Conservation (phyloP, 495 filamentous ascomycete genomes). For the Penicillium coprophilum region DNA sequence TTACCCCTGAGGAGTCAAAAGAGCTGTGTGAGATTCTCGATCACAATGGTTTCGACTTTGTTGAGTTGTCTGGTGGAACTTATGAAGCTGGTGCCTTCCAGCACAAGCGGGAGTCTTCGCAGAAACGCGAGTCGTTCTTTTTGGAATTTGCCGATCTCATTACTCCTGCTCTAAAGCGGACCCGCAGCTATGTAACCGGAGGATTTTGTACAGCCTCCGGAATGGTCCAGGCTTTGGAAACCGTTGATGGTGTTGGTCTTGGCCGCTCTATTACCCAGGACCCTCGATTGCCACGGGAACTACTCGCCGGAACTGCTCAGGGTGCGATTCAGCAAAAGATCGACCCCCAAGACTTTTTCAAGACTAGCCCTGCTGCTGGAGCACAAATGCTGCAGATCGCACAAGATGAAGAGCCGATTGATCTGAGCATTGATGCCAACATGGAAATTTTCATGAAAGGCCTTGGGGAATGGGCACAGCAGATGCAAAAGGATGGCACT, state of each 20-base stretch:
- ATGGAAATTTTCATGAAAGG: constrained; percentile 5
- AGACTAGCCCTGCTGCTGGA: constrained; percentile 43
- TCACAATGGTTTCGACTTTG: constrained; percentile 56
- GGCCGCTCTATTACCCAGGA: constrained; percentile 56
- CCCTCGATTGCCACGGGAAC: constrained; percentile 45
- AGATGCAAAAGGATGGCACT: background rate
- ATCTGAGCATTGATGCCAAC: constrained; percentile 16
- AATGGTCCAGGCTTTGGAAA: constrained; percentile 60
- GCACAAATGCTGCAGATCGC: constrained; percentile 19
- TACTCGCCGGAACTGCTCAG: constrained; percentile 46
- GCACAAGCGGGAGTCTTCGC: constrained; percentile 54
- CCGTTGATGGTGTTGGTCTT: constrained; percentile 57
- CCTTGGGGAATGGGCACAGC: constrained; percentile 6
- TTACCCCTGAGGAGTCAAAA: constrained; percentile 55
- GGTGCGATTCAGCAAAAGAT: constrained; percentile 47
- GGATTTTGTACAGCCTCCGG: constrained; percentile 59
- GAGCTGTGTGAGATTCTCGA: constrained; percentile 57
- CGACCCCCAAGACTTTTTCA: constrained; percentile 47
- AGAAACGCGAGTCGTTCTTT: constrained; percentile 63
- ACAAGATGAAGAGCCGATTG: constrained; percentile 15
- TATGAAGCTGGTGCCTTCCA: constrained; percentile 56
- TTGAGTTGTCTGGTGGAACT: constrained; percentile 65
- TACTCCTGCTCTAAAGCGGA: constrained; percentile 36
- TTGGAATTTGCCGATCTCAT: constrained; percentile 64
- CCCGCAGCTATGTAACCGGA: constrained; percentile 55